A percentile compares a stretch with the other conserved stretches of the same genome.
phyloP scores from a whole-genome alignment of 148 eudicot genomes.

The Nepenthes gracilis region DNA sequence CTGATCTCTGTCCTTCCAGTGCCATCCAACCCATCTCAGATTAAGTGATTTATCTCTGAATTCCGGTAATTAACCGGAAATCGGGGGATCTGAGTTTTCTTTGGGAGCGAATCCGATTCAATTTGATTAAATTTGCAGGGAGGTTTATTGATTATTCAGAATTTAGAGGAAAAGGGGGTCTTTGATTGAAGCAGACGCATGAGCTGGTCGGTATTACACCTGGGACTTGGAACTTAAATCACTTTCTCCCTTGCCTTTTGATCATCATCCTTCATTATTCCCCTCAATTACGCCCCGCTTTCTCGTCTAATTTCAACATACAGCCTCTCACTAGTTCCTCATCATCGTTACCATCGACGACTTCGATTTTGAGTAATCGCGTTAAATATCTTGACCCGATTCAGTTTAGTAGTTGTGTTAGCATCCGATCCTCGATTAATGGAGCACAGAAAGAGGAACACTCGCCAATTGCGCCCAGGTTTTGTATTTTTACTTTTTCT shows the following conservation, averaged over 20 bases:
- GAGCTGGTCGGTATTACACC: constrained; percentile 59
- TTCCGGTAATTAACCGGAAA: no score
- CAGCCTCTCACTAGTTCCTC: constrained; percentile 12
- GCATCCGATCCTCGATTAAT: constrained; percentile 22
- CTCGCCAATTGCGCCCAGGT: constrained; percentile 66
- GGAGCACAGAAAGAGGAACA: constrained; percentile 54
- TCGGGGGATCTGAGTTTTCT: no score
- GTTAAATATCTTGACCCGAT: constrained; percentile 1
- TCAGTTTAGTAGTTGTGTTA: constrained; percentile 3
- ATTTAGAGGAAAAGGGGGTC: no score
- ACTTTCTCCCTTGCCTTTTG: constrained; percentile 60
- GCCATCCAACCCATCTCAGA: no score
- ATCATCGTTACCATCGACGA: constrained; percentile 7
- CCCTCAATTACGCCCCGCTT: constrained; percentile 34
- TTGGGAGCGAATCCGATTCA: no score
- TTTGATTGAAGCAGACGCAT: constrained; percentile 40
- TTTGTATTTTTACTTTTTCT: not conserved
- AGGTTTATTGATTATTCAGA: no score
- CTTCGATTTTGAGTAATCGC: constrained; percentile 7
- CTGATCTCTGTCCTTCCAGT: no score
- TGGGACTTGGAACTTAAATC: constrained; percentile 62
- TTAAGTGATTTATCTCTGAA: no score
- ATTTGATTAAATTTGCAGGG: no score
- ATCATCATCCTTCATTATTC: constrained; percentile 42
- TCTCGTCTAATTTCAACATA: constrained; percentile 23